Evolutionary conservation across 768 basidiomycete genomes (phyloP).

Genomic region (Chalciporus chontae): DNA sequence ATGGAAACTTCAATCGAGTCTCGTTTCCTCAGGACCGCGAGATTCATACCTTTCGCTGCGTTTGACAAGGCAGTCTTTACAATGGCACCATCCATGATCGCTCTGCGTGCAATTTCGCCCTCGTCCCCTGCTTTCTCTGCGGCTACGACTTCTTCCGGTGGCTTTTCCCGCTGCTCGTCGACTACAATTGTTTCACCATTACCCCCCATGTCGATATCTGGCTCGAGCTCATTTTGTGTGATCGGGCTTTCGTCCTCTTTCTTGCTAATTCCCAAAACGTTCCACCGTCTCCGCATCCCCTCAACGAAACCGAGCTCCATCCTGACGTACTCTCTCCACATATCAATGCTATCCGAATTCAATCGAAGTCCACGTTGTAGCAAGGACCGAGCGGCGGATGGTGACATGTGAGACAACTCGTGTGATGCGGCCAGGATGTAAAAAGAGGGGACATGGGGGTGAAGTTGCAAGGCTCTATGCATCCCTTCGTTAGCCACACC

Average conservation of each 20-base stretch:
- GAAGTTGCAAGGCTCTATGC: constrained; percentile 77
- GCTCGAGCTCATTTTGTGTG: constrained; percentile 21
- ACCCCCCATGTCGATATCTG: constrained; percentile 21
- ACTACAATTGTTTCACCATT: constrained; percentile 13
- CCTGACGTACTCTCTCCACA: constrained; percentile 89
- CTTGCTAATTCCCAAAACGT: constrained; percentile 60
- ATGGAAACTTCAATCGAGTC: constrained; percentile 8
- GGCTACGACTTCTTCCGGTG: constrained; percentile 26
- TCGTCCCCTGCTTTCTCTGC: constrained; percentile 42
- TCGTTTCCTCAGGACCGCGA: constrained; percentile 10
- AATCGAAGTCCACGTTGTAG: constrained; percentile 84
- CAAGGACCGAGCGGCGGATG: constrained; percentile 76
- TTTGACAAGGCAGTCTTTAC: constrained; percentile 73
- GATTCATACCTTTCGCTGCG: constrained; percentile 63
- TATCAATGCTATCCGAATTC: constrained; percentile 62
- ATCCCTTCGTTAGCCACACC: constrained; percentile 5
- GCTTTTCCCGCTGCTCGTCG: constrained; percentile 21
- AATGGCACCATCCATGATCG: constrained; percentile 76
- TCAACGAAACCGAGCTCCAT: constrained; percentile 90
- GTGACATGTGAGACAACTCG: constrained; percentile 69
- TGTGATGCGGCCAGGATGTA: constrained; percentile 86
- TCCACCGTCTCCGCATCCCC: constrained; percentile 75
- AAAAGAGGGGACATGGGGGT: constrained; percentile 71
- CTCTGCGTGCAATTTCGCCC: constrained; percentile 53
- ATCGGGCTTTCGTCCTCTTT: constrained; percentile 12